Conservation (phyloP, 495 filamentous ascomycete genomes). For the Xylaria palmicola region DNA sequence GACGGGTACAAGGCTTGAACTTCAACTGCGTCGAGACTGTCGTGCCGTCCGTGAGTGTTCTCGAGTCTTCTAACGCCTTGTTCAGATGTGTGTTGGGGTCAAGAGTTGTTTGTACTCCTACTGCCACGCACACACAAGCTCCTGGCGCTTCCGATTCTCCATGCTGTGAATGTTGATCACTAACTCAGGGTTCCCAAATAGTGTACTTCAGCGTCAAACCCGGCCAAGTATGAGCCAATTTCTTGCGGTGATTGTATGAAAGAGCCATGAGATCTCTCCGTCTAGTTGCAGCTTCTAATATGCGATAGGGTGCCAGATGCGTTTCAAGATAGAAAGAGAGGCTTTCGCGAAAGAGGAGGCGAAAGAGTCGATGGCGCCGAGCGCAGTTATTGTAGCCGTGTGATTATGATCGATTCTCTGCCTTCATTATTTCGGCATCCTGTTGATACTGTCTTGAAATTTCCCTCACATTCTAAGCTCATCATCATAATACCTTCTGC, state of each 20-base stretch:
- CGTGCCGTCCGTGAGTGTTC: too few species aligned
- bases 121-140: too few species aligned
- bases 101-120: too few species aligned
- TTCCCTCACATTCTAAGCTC: background rate
- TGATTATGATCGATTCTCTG: conserved; percentile 7
- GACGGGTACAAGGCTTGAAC: conserved; percentile 37
- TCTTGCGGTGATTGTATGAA: conserved; percentile 48
- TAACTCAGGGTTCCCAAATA: too few species aligned
- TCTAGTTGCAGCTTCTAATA: conserved; percentile 2
- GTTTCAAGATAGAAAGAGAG: conserved; percentile 36
- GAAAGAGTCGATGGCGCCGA: conserved; percentile 30
- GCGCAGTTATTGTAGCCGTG: conserved; percentile 33
- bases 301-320: conserved; percentile 36
- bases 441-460: too few species aligned
- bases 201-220: conserved; percentile 53
- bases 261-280: background rate
- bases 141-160: too few species aligned
- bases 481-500: conserved; percentile 52
- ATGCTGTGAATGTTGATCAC: too few species aligned
- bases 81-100: too few species aligned
- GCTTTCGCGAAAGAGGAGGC: conserved; percentile 32
- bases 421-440: too few species aligned
- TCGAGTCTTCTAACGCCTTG: too few species aligned
- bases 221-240: conserved; percentile 57
- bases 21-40: conserved; percentile 50